Percentiles rank a stretch among this genome's conserved stretches.
Evolutionary conservation across 139 green algal genomes (phyloP).

Genomic region (Coccomyxa sp.): DNA sequence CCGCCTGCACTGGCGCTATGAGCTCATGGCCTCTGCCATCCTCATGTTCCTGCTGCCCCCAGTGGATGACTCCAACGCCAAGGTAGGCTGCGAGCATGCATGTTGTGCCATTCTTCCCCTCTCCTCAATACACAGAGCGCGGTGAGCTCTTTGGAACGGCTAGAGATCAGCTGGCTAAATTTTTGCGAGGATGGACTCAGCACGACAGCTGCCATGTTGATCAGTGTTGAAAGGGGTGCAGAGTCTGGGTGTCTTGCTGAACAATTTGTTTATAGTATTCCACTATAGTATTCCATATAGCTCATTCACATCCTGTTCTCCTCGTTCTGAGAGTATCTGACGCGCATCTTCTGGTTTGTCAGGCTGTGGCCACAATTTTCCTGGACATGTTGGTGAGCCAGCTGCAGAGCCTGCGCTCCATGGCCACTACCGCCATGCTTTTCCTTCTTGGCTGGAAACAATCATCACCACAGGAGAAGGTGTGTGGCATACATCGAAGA

Average conservation of each 20-base stretch:
- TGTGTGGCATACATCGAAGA: neutral
- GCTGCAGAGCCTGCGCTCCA: slow-evolving; percentile 34
- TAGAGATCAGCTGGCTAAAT: too few species aligned
- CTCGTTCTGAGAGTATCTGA: too few species aligned
- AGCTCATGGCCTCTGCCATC: slow-evolving; percentile 43
- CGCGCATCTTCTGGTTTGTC: too few species aligned
- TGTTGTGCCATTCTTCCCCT: neutral
- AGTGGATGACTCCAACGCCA: neutral
- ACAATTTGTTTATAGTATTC: too few species aligned
- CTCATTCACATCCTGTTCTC: too few species aligned
- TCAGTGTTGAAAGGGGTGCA: too few species aligned
- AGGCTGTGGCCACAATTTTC: slow-evolving; percentile 29
- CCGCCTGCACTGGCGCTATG: slow-evolving; percentile 59
- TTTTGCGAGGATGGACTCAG: too few species aligned
- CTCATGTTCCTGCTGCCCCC: slow-evolving; percentile 53
- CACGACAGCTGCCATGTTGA: too few species aligned
- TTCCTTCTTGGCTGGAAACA: slow-evolving; percentile 18
- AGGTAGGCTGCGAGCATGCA: neutral
- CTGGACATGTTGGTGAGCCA: slow-evolving; percentile 26
- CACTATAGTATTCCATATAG: too few species aligned
- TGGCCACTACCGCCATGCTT: slow-evolving; percentile 29
- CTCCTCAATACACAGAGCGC: too few species aligned
- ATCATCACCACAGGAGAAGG: neutral
- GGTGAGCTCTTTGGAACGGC: too few species aligned
- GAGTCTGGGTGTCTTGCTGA: too few species aligned